phyloP scores from a whole-genome alignment of 441 rosid species.

The Sinapis alba region DNA sequence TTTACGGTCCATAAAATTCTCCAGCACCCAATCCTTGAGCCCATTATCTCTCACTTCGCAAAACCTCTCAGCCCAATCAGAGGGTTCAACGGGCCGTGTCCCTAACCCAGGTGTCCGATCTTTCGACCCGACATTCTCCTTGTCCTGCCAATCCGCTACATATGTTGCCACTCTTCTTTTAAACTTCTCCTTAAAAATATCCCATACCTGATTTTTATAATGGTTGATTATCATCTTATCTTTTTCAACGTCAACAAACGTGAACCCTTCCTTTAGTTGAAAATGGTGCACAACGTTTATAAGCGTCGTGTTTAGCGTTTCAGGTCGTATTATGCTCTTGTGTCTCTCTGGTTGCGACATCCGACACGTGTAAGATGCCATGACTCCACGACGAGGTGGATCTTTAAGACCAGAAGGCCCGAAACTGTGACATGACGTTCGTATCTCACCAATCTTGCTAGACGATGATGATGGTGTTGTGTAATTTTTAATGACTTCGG shows the following conservation, averaged over 20 bases:
- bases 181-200: constrained; percentile 79
- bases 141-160: constrained; percentile 78
- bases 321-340: constrained; percentile 76
- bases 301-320: constrained; percentile 63
- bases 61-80: constrained; percentile 71
- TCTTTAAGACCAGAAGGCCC: constrained; percentile 69
- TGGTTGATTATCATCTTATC: constrained; percentile 64
- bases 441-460: constrained; percentile 50
- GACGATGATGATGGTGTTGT: background rate
- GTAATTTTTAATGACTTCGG: constrained; percentile 42
- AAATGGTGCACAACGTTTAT: constrained; percentile 85
- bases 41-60: constrained; percentile 73
- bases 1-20: constrained; percentile 39
- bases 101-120: constrained; percentile 86
- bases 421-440: constrained; percentile 61
- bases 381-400: constrained; percentile 52
- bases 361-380: constrained; percentile 62
- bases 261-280: constrained; percentile 53
- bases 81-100: constrained; percentile 68
- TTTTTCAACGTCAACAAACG: constrained; percentile 45
- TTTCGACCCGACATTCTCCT: constrained; percentile 67
- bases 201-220: constrained; percentile 89
- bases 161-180: constrained; percentile 79
- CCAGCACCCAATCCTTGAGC: constrained; percentile 58
- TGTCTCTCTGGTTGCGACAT: constrained; percentile 62